Percentiles rank a stretch among this genome's conserved stretches.
phyloP scores from a whole-genome alignment of 2,329 filamentous ascomycete species.

The Scleromitrula shiraiana region DNA sequence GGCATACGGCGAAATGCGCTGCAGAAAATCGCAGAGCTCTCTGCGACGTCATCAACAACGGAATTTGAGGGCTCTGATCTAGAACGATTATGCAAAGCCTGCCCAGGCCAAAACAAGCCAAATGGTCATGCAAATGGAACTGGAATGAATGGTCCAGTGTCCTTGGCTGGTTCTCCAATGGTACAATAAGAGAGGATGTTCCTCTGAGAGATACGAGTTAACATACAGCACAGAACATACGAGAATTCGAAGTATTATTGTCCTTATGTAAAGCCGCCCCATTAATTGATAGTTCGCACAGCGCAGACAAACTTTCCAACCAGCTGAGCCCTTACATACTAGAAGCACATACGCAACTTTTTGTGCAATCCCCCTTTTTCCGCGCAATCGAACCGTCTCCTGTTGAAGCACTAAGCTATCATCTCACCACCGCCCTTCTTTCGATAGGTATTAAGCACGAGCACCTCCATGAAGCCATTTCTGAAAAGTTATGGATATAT shows the following conservation, averaged over 20 bases:
- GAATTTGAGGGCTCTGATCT: constrained; percentile 56
- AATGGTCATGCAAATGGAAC: constrained; percentile 42
- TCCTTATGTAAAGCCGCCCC: constrained; percentile 88
- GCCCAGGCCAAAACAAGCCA: constrained; percentile 38
- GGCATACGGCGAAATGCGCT: constrained; percentile 55
- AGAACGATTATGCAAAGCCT: constrained; percentile 52
- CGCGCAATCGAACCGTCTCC: constrained; percentile 78
- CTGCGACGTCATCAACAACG: constrained; percentile 44
- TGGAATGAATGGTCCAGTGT: constrained; percentile 33
- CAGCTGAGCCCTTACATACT: constrained; percentile 80
- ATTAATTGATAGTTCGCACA: constrained; percentile 58
- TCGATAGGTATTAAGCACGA: constrained; percentile 67
- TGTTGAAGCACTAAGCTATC: constrained; percentile 73
- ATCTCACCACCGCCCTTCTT: constrained; percentile 75
- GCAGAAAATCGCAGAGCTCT: constrained; percentile 57
- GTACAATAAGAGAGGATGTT: constrained; percentile 31
- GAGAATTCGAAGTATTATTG: constrained; percentile 86
- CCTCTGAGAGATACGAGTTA: not conserved
- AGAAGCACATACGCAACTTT: constrained; percentile 72
- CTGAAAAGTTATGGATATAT: constrained; percentile 62
- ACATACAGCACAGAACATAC: constrained; percentile 55
- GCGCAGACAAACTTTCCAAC: constrained; percentile 68
- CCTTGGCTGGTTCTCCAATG: constrained; percentile 51
- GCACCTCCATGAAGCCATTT: constrained; percentile 57
- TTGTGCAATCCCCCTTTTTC: constrained; percentile 74